Evolutionary conservation across 148 eudicot species (phyloP).

Genomic region (Arbutus unedo): DNA sequence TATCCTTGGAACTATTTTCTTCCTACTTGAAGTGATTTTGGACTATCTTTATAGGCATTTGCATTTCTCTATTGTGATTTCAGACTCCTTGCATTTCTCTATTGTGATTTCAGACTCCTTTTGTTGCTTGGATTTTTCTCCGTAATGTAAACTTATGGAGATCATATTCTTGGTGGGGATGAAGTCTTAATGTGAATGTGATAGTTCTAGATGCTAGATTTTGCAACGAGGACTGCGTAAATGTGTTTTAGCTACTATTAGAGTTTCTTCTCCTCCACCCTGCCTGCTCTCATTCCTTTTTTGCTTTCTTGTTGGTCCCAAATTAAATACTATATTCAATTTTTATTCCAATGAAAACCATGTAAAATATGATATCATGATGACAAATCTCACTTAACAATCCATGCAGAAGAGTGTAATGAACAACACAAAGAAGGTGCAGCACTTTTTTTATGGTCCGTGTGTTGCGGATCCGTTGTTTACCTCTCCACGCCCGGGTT

Average conservation of each 20-base stretch:
- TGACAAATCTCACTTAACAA: not conserved
- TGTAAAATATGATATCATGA: not conserved
- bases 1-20: conserved; percentile 1
- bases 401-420: not conserved
- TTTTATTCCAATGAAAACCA: not conserved
- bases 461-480: too few relatives aligned
- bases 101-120: not conserved
- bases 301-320: not conserved
- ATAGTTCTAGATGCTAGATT: not conserved
- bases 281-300: not conserved
- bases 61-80: not conserved
- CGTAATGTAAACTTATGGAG: not conserved
- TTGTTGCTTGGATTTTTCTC: not conserved
- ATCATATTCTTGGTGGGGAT: not conserved
- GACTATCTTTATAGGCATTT: not conserved
- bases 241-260: not conserved
- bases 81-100: not conserved
- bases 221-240: not conserved
- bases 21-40: not conserved
- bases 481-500: too few relatives aligned
- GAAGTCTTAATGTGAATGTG: not conserved
- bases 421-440: not conserved
- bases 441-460: not conserved
- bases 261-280: not conserved
- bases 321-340: not conserved